A percentile compares a stretch with the other conserved stretches of the same genome.
phyloP scores from a whole-genome alignment of 352 stramenopile species.

The Pythium aquatile region DNA sequence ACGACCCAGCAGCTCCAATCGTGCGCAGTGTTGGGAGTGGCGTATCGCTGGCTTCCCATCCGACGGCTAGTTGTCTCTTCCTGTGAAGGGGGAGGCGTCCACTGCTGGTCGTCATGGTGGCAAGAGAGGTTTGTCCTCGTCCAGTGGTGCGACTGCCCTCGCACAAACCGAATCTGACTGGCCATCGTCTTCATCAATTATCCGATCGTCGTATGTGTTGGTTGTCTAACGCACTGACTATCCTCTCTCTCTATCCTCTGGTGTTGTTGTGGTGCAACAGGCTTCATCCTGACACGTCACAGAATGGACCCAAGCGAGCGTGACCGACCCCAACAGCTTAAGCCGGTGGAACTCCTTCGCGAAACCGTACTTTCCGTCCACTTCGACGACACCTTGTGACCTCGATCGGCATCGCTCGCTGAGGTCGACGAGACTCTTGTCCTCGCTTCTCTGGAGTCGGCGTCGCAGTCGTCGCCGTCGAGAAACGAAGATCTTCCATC shows the following conservation, averaged over 20 bases:
- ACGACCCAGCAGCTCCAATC: neutral
- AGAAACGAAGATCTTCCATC: slow-evolving; percentile 7
- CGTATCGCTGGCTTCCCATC: slow-evolving; percentile 19
- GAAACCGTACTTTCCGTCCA: slow-evolving; percentile 46
- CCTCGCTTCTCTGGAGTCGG: slow-evolving; percentile 3
- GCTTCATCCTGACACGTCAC: slow-evolving; percentile 9
- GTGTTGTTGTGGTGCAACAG: slow-evolving; percentile 1
- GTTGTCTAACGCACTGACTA: neutral
- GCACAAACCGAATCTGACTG: slow-evolving; percentile 19
- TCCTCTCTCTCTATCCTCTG: neutral
- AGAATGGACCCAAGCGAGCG: slow-evolving; percentile 30
- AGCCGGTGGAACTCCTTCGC: slow-evolving; percentile 44
- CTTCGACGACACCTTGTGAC: slow-evolving; percentile 21
- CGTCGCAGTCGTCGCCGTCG: neutral
- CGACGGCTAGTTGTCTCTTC: slow-evolving; percentile 17
- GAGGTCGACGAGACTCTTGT: neutral
- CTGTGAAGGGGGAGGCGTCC: neutral
- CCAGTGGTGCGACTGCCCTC: slow-evolving; percentile 7
- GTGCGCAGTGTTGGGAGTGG: neutral
- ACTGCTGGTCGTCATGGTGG: slow-evolving; percentile 41
- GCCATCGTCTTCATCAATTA: slow-evolving; percentile 12
- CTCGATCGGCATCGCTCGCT: neutral
- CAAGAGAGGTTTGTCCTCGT: slow-evolving; percentile 78
- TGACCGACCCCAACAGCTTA: slow-evolving; percentile 23
- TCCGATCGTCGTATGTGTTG: neutral